phyloP scores from a whole-genome alignment of 805 yeast species.

The Scheffersomyces coipomensis region DNA sequence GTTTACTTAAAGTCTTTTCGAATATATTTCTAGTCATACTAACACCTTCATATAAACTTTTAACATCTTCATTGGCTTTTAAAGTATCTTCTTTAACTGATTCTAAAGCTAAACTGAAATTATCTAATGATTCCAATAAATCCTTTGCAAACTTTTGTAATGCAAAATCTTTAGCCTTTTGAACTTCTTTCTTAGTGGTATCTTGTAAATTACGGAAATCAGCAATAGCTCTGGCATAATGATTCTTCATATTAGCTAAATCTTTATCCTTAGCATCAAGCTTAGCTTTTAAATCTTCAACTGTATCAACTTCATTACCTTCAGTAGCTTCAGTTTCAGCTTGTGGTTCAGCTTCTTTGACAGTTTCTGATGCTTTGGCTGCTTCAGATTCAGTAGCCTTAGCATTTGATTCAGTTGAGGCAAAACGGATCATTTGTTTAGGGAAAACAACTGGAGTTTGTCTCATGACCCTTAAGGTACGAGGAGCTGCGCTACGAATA shows the following conservation, averaged over 20 bases:
- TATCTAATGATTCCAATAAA: conserved; percentile 83
- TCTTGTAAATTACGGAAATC: conserved; percentile 93
- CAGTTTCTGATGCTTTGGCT: conserved; percentile 8
- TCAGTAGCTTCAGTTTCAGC: too few relatives aligned
- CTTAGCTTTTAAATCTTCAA: conserved; percentile 47
- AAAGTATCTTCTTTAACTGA: conserved; percentile 67
- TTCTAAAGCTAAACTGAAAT: conserved; percentile 80
- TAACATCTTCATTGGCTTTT: conserved; percentile 59
- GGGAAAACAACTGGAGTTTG: conserved; percentile 7
- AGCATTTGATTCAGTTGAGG: conserved; percentile 14
- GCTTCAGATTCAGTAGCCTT: conserved; percentile 8
- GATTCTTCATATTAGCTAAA: conserved; percentile 77
- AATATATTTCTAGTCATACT: conserved; percentile 85
- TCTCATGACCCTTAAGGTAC: conserved; percentile 12
- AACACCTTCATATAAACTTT: conserved; percentile 82
- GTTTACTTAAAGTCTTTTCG: conserved; percentile 75
- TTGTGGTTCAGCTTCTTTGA: conserved; percentile 9
- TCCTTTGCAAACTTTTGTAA: conserved; percentile 90
- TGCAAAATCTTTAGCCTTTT: conserved; percentile 87
- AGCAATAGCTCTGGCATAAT: conserved; percentile 78
- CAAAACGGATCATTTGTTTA: conserved; percentile 11
- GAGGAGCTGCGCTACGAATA: conserved; percentile 8
- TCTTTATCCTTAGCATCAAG: conserved; percentile 66
- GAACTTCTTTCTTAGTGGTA: conserved; percentile 81
- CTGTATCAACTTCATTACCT: conserved; percentile 17